Percentiles rank a stretch among this genome's conserved stretches.
Evolutionary conservation across 495 filamentous ascomycete species (phyloP).

Genomic region (Gamarada debralockiae): DNA sequence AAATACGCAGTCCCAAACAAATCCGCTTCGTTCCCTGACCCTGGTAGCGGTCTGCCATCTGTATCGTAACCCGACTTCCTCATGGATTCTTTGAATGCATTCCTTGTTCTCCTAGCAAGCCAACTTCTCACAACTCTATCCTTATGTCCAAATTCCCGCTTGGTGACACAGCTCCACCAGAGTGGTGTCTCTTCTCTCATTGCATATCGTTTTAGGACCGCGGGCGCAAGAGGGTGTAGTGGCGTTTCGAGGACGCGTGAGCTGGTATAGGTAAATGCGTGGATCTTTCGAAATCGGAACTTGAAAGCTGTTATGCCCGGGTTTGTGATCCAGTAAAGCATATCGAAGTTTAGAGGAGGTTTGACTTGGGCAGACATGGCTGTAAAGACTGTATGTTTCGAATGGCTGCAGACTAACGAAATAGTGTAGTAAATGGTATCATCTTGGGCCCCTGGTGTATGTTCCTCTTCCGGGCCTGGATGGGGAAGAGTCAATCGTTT

Average conservation of each 20-base stretch:
- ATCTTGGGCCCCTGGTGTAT: too few species aligned
- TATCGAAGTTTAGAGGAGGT: neutral
- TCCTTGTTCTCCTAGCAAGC: constrained; percentile 42
- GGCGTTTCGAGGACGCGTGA: neutral
- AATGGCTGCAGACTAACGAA: too few species aligned
- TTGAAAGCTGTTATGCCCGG: constrained; percentile 8
- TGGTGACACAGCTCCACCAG: constrained; percentile 43
- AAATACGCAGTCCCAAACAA: constrained; percentile 14
- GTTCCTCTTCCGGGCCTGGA: too few species aligned
- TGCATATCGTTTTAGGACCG: neutral
- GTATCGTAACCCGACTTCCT: constrained; percentile 49
- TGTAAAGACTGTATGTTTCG: neutral
- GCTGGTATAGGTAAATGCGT: constrained; percentile 3
- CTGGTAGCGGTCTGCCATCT: constrained; percentile 36
- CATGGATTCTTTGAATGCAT: constrained; percentile 54
- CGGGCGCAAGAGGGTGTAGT: neutral
- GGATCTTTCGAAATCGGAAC: neutral
- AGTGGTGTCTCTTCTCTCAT: constrained; percentile 30
- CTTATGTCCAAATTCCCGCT: constrained; percentile 26
- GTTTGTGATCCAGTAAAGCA: neutral
- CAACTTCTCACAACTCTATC: constrained; percentile 47
- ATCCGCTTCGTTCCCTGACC: neutral
- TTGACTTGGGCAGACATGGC: neutral
- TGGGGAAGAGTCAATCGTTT: too few species aligned
- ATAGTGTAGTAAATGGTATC: too few species aligned